phyloP scores from a whole-genome alignment of 768 basidiomycete species.

The Daedaleopsis nitida region DNA sequence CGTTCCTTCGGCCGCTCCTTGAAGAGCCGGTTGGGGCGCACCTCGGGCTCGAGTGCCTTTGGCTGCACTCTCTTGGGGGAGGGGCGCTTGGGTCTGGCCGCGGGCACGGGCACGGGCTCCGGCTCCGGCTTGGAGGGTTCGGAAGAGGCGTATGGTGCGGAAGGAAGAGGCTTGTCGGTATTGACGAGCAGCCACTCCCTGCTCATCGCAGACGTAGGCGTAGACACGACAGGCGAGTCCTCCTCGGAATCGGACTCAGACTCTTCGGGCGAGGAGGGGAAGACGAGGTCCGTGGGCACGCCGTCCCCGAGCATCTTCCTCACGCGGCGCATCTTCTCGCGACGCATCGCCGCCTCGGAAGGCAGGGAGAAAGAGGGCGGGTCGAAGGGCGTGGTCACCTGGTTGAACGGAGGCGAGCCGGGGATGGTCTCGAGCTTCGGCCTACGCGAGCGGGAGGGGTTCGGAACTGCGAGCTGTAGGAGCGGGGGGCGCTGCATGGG shows the following conservation, averaged over 20 bases:
- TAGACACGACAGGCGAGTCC: slow-evolving; percentile 16
- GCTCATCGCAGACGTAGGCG: slow-evolving; percentile 14
- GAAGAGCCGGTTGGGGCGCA: slow-evolving; percentile 4
- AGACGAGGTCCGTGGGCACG: slow-evolving; percentile 63
- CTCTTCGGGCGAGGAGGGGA: slow-evolving; percentile 36
- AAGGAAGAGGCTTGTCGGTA: slow-evolving; percentile 12
- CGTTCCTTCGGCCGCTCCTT: slow-evolving; percentile 9
- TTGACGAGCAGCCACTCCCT: slow-evolving; percentile 18
- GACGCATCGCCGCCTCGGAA: slow-evolving; percentile 43
- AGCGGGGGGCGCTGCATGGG: slow-evolving; percentile 25
- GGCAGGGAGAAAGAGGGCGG: slow-evolving; percentile 40
- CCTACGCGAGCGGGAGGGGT: slow-evolving; percentile 8
- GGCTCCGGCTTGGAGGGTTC: neutral
- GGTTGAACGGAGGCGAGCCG: slow-evolving; percentile 18
- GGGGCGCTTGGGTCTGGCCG: neutral
- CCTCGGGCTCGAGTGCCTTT: neutral
- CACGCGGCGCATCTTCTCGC: slow-evolving; percentile 65
- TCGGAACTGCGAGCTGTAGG: slow-evolving; percentile 20
- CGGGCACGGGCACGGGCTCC: neutral
- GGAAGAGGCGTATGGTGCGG: neutral
- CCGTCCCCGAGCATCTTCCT: slow-evolving; percentile 63
- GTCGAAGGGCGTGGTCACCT: neutral
- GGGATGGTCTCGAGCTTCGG: slow-evolving; percentile 21
- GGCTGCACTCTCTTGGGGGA: neutral
- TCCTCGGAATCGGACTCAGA: slow-evolving; percentile 19